Evolutionary conservation across 1,284 basidiomycete species (phyloP), one percentile per base, ranked within the genome.

Genomic region (Apiotrichum veenhuisii): DNA sequence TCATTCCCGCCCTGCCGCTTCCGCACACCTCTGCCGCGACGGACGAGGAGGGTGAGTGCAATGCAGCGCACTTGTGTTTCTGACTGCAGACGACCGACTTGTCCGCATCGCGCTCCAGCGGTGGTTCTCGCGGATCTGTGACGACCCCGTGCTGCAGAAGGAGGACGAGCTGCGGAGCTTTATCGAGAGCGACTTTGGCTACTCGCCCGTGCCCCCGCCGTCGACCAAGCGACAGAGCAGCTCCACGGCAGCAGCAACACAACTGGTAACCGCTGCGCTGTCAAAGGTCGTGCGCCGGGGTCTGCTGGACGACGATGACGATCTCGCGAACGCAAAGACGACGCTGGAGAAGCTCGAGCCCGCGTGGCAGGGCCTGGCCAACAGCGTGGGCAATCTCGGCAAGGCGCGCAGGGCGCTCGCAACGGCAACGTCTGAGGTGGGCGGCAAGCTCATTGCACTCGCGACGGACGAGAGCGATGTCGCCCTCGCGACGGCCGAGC

Each of bases 131-230:
- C 81, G 93, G 50, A 84, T 97, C 38, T 92, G 88, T 75, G 89
- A 91, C 68, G 91, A 97, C 72, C 85, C 85, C 1, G 89, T 93
- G 55, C 75, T 96, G 48, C 79, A 90, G 43, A 79, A 85, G 57
- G 92, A 97, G 63, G 93, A 96, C 69, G 94, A 97, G 72, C 75
- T 94, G 61, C 84, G 92, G 40, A 87, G 87, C 27, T 97, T 97
- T 72, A 84, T 97, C 61, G 93, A 97, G 77, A 91, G 87, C 65
- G 93, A 97, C 77, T 97, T 97, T 79, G 93, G 94, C 62, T 75
- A 74, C 61, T 63, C 63, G 17, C 73, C 73, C 15, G 86, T 88
- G 11, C 83, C 85, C 15, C 86, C 87, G 37, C 83, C 66, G 5
- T 61, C 66, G 2, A 64, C 69, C 11, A 57, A 64, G 9, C 50